Evolutionary conservation across 331 rosid species (phyloP).

Genomic region (Phaseolus coccineus): DNA sequence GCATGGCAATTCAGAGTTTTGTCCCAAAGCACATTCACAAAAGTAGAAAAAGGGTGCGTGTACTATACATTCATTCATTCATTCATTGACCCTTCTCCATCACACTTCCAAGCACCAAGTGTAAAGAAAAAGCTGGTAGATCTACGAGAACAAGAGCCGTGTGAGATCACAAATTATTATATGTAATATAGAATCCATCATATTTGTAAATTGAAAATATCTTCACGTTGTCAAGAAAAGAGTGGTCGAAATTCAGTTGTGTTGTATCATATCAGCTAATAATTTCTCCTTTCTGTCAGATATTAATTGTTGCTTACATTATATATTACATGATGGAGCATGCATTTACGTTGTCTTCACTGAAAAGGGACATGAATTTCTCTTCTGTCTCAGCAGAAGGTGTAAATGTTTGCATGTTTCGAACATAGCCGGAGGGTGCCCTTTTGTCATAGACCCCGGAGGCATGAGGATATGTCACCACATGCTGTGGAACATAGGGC

Average conservation of each 20-base stretch:
- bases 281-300: not conserved
- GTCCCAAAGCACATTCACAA: not conserved
- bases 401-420: slow-evolving; percentile 64
- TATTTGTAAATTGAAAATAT: too few species aligned
- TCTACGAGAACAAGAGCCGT: not conserved
- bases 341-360: slow-evolving; percentile 86
- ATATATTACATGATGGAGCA: slow-evolving; percentile 73
- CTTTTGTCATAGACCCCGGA: slow-evolving; percentile 75
- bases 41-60: not conserved
- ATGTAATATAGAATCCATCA: too few species aligned
- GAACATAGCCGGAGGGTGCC: slow-evolving; percentile 80
- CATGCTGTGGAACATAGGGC: slow-evolving; percentile 88
- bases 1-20: not conserved
- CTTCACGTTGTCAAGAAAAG: too few species aligned
- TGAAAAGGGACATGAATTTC: slow-evolving; percentile 66
- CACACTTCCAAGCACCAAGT: slow-evolving; percentile 21
- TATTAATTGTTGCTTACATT: slow-evolving; percentile 21
- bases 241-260: too few species aligned
- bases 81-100: slow-evolving; percentile 37
- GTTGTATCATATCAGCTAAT: not conserved
- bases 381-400: slow-evolving; percentile 58
- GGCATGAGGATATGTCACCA: slow-evolving; percentile 67
- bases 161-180: not conserved
- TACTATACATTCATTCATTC: not conserved
- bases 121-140: slow-evolving; percentile 17